Evolutionary conservation across 331 rosid species (phyloP), one percentile per base, ranked within the genome.

Genomic region (Acacia pycnantha): DNA sequence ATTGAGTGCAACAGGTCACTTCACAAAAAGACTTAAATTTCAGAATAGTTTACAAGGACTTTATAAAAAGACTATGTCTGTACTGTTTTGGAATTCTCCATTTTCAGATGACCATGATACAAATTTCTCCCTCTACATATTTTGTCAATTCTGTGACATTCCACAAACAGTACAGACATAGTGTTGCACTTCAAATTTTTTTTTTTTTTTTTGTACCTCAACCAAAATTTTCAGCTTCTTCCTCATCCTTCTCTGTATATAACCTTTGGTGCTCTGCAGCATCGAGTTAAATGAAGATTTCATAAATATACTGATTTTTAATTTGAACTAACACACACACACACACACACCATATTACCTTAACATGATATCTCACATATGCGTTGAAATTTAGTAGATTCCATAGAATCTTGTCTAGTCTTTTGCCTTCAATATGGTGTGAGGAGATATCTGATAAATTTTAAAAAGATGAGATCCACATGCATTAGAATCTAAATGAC

Each of bases 181-280:
- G 58, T 13, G 26, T 8, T 53, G 24, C 11, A 21, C 11, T 19
- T 7, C 6, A 53, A 21, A 21, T 19, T 53, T 2, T 6, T 53
- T 53, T 37, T 64, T 7, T 19, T 53, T 2, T 6, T 53, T 53
- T 37, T 64, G 11, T 88, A 93, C 97, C 94, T 92, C 81, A 46
- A 89, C 97, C 54, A 95, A 86, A 77, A 79, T 85, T 65, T 92
- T 92, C 85, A 92, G 70, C 54, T 92, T 89, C 77, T 87, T 93
- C 83, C 99, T 93, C 94, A 95, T 92, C 87, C 92, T 90, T 90
- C 97, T 88, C 51, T 92, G 98, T 19, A 92, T 91, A 71, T 88
- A 93, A 72, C 97, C 94, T 92, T 90, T 86, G 65, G 99, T 90
- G 83, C 91, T 82, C 97, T 95, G 92, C 27, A 66, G 56, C n/a